Base-by-base conservation (phyloP, 73 alveolate species). In the Durusdinium trenchii region DNA sequence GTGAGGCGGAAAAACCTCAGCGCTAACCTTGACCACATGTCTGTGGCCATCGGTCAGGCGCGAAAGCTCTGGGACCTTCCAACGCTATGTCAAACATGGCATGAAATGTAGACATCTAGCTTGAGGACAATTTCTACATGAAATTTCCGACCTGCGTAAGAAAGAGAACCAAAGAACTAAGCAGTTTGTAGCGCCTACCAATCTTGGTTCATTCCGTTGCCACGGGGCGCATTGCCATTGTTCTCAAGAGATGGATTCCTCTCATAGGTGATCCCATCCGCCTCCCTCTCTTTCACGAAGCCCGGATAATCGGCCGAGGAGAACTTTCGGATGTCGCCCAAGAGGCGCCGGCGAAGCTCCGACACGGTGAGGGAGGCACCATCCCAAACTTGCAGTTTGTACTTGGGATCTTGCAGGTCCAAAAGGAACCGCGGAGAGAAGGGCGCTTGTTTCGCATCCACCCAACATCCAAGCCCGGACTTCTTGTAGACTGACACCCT, bases 401-500 rank as follows among this genome's bases (percentile, higher is more conserved):
- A 76, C 62, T 76, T 45, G 62, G 87, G 87, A 76, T 76, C 30
- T 61, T 76, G 42, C 60, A 76, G 40, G 46, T 76, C 62, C 6
- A 10, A 54, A 36, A 76, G 61, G 30, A 76, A 76, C 40, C 46
- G 62, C 10, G 60, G 32, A 43, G 87, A 76, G 87, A 76, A 76
- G 42, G 62, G 42, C 40, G 42, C 43, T 40, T 76, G 87, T 18
- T 43, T 26, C 6, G 57, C 46, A 43, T 76, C 87, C 62, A 76
- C 87, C 87, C 87, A 76, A 76, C 87, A 76, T 76, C 36, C 87
- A 16, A 76, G 62, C 36, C 87, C 87, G 3, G 87, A 16, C 46
- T 76, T 76, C 61, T 76, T 76, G 62, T 76, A 76, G 60, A 76
- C 46, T 20, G 7, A 14, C 43, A 14, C 87, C 0, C 87, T 54